Evolutionary conservation across 1,139 yeast species (phyloP).

Genomic region (Pneumocystis carinii): DNA sequence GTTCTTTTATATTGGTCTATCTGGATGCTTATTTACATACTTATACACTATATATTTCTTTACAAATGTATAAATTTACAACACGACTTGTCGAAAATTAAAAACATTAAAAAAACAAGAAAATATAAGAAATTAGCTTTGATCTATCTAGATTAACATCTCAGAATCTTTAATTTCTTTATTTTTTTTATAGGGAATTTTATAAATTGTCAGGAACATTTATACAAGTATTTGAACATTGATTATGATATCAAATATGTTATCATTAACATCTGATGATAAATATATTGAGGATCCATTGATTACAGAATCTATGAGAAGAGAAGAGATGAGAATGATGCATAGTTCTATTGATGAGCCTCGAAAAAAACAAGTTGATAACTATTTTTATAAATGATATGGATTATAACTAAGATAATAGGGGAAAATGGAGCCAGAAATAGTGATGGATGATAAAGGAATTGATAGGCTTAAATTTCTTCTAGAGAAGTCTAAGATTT

Average conservation of each 20-base stretch:
- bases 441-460: not conserved
- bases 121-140: not conserved
- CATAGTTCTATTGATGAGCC: not conserved
- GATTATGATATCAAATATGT: not conserved
- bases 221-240: not conserved
- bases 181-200: not conserved
- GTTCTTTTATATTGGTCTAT: not conserved
- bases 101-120: not conserved
- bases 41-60: not conserved
- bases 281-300: not conserved
- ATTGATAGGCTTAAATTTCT: conserved; percentile 41
- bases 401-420: not conserved
- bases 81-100: not conserved
- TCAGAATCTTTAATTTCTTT: not conserved
- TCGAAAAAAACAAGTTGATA: not conserved
- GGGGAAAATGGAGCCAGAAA: not conserved
- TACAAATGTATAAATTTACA: not conserved
- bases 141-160: not conserved
- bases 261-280: not conserved
- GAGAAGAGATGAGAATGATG: not conserved
- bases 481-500: conserved; percentile 70
- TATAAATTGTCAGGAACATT: not conserved
- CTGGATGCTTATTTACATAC: not conserved
- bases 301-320: not conserved
- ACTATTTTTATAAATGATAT: not conserved